Conservation (phyloP, 2,329 filamentous ascomycete genomes). For the Penicillium sp. region DNA sequence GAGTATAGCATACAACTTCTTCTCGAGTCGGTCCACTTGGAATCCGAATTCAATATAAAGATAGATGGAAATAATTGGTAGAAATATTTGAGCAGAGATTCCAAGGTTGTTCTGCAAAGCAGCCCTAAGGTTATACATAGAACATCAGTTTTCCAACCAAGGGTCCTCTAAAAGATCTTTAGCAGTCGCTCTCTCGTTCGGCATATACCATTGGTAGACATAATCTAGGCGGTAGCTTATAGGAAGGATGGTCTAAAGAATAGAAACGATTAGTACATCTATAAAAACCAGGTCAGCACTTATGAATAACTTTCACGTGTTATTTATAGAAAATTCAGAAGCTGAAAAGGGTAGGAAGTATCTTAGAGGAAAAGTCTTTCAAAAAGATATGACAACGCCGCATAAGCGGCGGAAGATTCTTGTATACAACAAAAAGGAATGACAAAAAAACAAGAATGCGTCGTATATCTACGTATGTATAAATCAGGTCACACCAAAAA, state of each 20-base stretch:
- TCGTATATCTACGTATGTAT: background rate
- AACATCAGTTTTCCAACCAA: constrained; percentile 26
- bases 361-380: background rate
- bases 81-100: background rate
- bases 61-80: background rate
- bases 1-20: background rate
- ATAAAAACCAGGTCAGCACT: no score
- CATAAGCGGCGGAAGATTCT: background rate
- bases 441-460: background rate
- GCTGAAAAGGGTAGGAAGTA: no score
- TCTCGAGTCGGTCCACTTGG: background rate
- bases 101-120: background rate
- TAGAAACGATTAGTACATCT: no score
- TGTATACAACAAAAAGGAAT: background rate
- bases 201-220: constrained; percentile 8
- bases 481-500: no score
- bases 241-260: no score
- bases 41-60: background rate
- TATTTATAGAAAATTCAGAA: no score
- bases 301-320: no score
- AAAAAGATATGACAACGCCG: background rate
- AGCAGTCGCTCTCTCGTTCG: constrained; percentile 36
- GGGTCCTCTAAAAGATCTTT: constrained; percentile 37
- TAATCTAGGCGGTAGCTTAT: no score
- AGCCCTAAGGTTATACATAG: background rate